Conservation (phyloP, 352 stramenopile species). For the Phytophthora brassicae region DNA sequence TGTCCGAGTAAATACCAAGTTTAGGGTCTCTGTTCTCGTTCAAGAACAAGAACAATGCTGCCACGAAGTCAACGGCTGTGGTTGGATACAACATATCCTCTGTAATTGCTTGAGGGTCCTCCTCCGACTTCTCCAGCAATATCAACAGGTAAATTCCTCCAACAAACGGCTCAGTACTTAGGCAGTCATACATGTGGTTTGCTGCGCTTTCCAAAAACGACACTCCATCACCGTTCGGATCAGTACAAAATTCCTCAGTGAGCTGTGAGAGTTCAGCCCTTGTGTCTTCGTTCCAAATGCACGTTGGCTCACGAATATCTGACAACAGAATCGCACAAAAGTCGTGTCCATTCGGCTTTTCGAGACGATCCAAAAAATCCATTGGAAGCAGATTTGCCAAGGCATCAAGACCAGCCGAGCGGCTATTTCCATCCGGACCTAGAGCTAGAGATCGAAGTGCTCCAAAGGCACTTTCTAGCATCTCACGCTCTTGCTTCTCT, state of each 20-base stretch:
- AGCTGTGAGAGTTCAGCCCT: slow-evolving; percentile 67
- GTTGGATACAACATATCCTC: slow-evolving; percentile 56
- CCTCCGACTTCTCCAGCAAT: slow-evolving; percentile 63
- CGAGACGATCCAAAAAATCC: slow-evolving; percentile 72
- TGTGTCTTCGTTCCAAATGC: slow-evolving; percentile 76
- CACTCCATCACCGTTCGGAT: slow-evolving; percentile 50
- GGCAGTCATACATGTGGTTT: slow-evolving; percentile 82
- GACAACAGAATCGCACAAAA: slow-evolving; percentile 73
- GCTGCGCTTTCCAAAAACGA: slow-evolving; percentile 69
- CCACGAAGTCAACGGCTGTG: slow-evolving; percentile 59
- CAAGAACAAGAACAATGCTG: slow-evolving; percentile 72
- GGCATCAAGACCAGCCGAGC: slow-evolving; percentile 57
- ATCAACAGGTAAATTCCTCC: slow-evolving; percentile 74
- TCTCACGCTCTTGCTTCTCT: slow-evolving; percentile 68
- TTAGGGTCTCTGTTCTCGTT: slow-evolving; percentile 79
- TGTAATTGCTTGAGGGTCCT: slow-evolving; percentile 49
- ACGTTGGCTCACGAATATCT: slow-evolving; percentile 73
- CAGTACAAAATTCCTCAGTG: slow-evolving; percentile 73
- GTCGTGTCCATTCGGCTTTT: slow-evolving; percentile 68
- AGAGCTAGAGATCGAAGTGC: slow-evolving; percentile 61
- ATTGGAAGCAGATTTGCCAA: slow-evolving; percentile 71
- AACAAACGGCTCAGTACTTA: slow-evolving; percentile 67
- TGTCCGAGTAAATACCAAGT: slow-evolving; percentile 78
- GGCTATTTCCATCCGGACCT: slow-evolving; percentile 50
- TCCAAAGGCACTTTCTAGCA: slow-evolving; percentile 74